phyloP scores from a whole-genome alignment of 805 yeast species.

The Starmerella vitae region DNA sequence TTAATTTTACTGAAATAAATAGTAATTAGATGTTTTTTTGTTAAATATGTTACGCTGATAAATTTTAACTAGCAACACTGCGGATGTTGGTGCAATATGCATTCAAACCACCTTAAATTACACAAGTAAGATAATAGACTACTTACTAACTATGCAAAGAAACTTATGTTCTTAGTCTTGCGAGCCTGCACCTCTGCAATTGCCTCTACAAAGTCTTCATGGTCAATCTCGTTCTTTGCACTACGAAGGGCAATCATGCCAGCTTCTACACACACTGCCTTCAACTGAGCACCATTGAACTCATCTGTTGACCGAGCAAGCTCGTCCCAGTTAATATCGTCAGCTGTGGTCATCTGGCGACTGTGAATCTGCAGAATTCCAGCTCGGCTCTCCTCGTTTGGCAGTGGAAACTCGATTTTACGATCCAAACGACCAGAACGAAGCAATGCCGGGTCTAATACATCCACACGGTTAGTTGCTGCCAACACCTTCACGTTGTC shows the following conservation, averaged over 20 bases:
- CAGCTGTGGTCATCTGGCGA: slow-evolving; percentile 85
- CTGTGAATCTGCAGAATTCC: slow-evolving; percentile 95
- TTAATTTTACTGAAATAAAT: too few relatives aligned
- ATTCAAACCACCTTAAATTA: too few relatives aligned
- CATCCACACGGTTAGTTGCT: slow-evolving; percentile 97
- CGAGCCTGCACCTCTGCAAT: slow-evolving; percentile 97
- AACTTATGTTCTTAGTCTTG: slow-evolving; percentile 86
- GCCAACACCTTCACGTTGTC: slow-evolving; percentile 95
- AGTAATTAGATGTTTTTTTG: too few relatives aligned
- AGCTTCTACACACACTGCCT: slow-evolving; percentile 98
- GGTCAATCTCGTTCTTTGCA: slow-evolving; percentile 81
- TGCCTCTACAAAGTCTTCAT: slow-evolving; percentile 97
- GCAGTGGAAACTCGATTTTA: slow-evolving; percentile 95
- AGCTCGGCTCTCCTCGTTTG: slow-evolving; percentile 94
- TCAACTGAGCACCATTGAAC: slow-evolving; percentile 96
- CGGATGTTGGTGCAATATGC: too few relatives aligned
- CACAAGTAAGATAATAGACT: too few relatives aligned
- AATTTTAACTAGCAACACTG: too few relatives aligned
- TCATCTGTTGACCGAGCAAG: slow-evolving; percentile 96
- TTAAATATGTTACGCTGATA: too few relatives aligned
- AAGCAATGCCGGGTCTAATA: slow-evolving; percentile 92
- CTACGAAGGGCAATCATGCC: slow-evolving; percentile 98
- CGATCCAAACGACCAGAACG: slow-evolving; percentile 97
- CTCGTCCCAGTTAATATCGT: slow-evolving; percentile 90
- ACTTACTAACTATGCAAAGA: slow-evolving; percentile 81